Percentiles rank a stretch among this genome's conserved stretches.
phyloP scores from a whole-genome alignment of 1,284 basidiomycete species.

The Fomitopsis betulina region DNA sequence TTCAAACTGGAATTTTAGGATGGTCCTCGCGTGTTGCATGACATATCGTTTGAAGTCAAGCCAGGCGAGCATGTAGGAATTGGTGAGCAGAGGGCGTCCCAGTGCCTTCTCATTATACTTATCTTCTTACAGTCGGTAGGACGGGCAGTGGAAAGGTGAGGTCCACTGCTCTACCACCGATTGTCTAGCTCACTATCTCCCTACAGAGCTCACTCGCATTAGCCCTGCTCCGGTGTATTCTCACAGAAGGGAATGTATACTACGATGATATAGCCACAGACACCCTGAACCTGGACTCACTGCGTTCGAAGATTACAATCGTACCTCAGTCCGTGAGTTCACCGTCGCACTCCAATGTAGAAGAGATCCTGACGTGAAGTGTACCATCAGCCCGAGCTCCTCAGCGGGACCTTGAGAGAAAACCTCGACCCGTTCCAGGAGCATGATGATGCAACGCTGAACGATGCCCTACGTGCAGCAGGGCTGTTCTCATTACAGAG shows the following conservation, averaged over 20 bases:
- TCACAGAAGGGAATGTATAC: slow-evolving; percentile 40
- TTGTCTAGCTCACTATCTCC: neutral
- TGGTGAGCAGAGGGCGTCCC: slow-evolving; percentile 19
- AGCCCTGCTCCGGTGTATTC: slow-evolving; percentile 40
- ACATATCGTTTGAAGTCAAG: slow-evolving; percentile 43
- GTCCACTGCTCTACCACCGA: too few species aligned
- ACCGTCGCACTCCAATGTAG: too few species aligned
- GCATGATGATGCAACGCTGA: slow-evolving; percentile 42
- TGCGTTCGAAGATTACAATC: slow-evolving; percentile 45
- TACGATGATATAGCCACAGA: slow-evolving; percentile 30
- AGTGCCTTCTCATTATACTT: too few species aligned
- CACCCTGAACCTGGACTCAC: slow-evolving; percentile 58
- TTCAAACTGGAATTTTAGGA: slow-evolving; percentile 16
- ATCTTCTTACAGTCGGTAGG: slow-evolving; percentile 42
- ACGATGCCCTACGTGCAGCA: slow-evolving; percentile 28
- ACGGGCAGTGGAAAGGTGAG: slow-evolving; percentile 71
- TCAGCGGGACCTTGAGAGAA: slow-evolving; percentile 30
- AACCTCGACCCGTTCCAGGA: slow-evolving; percentile 45
- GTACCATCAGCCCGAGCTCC: slow-evolving; percentile 35
- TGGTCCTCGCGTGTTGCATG: slow-evolving; percentile 43
- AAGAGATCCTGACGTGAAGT: too few species aligned
- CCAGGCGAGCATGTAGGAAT: slow-evolving; percentile 53
- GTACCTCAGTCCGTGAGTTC: slow-evolving; percentile 37
- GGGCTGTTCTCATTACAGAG: slow-evolving; percentile 29
- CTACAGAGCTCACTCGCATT: slow-evolving; percentile 33